Conservation (phyloP, 208 protist species). For the Naegleria lovaniensis region DNA sequence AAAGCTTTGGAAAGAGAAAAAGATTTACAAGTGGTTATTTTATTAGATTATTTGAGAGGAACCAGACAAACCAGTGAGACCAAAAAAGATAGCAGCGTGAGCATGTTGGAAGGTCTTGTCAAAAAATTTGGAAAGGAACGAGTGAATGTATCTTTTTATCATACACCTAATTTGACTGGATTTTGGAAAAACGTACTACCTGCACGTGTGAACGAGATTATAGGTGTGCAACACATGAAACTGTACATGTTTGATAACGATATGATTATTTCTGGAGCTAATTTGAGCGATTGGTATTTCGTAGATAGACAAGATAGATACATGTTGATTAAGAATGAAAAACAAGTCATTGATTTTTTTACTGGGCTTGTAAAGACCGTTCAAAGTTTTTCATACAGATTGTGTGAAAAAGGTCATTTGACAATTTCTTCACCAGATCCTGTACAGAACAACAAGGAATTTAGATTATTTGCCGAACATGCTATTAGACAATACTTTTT, state of each 20-base stretch:
- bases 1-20: neutral
- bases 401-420: neutral
- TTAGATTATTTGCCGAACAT: neutral
- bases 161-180: neutral
- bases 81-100: neutral
- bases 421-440: neutral
- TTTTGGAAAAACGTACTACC: conserved; percentile 20
- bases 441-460: neutral
- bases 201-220: conserved; percentile 43
- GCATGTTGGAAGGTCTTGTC: neutral
- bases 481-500: neutral
- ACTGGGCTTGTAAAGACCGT: neutral
- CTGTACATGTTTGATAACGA: conserved; percentile 82
- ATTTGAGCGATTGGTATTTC: conserved; percentile 87
- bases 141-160: neutral
- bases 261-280: conserved; percentile 78
- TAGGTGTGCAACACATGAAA: conserved; percentile 90
- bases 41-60: conserved; percentile 22
- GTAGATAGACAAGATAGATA: conserved; percentile 84
- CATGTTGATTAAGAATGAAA: conserved; percentile 50
- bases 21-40: neutral
- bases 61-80: neutral
- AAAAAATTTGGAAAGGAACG: neutral
- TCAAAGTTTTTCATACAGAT: neutral
- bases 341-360: neutral